These are phyloP conservation scores for Cytidiella melzeri DNA, from an alignment of 768 basidiomycete species.

Conservation along the genomic window DNA sequence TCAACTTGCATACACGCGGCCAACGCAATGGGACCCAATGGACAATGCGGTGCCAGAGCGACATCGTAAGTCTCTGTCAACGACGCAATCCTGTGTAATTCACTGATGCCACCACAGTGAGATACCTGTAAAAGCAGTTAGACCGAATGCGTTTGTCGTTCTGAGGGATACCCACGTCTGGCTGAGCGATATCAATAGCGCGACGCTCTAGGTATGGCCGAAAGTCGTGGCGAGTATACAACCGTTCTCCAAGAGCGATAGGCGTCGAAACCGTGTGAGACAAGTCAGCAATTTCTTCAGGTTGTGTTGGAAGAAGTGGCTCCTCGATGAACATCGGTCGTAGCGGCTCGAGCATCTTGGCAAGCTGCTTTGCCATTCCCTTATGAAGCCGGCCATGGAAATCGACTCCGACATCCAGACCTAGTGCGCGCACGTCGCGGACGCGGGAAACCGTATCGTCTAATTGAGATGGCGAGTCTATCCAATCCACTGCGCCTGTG, in stretches of 20 bases:
- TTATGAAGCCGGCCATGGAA: slow-evolving; percentile 69
- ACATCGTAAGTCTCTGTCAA: slow-evolving; percentile 67
- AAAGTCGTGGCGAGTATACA: slow-evolving; percentile 57
- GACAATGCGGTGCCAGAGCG: slow-evolving; percentile 67
- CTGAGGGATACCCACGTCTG: slow-evolving; percentile 43
- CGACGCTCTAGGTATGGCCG: slow-evolving; percentile 59
- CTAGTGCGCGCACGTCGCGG: slow-evolving; percentile 34
- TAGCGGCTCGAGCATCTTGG: slow-evolving; percentile 50
- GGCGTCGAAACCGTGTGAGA: slow-evolving; percentile 49
- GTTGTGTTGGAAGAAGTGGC: slow-evolving; percentile 53
- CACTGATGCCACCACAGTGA: slow-evolving; percentile 57
- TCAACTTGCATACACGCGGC: slow-evolving; percentile 67
- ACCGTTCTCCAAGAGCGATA: slow-evolving; percentile 58
- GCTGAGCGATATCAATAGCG: slow-evolving; percentile 64
- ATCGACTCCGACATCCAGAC: slow-evolving; percentile 61
- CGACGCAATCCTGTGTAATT: slow-evolving; percentile 50
- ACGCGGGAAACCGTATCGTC: slow-evolving; percentile 48
- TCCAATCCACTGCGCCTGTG: slow-evolving; percentile 30
- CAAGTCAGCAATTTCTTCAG: slow-evolving; percentile 57
- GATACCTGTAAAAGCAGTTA: too few species aligned
- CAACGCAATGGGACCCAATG: slow-evolving; percentile 63
- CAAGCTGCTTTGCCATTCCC: slow-evolving; percentile 65
- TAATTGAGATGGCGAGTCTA: slow-evolving; percentile 53
- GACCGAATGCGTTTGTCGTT: not conserved
- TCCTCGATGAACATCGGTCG: slow-evolving; percentile 65